Base-by-base conservation (phyloP, 2,329 filamentous ascomycete genomes). In the Penicillium thymicola region DNA sequence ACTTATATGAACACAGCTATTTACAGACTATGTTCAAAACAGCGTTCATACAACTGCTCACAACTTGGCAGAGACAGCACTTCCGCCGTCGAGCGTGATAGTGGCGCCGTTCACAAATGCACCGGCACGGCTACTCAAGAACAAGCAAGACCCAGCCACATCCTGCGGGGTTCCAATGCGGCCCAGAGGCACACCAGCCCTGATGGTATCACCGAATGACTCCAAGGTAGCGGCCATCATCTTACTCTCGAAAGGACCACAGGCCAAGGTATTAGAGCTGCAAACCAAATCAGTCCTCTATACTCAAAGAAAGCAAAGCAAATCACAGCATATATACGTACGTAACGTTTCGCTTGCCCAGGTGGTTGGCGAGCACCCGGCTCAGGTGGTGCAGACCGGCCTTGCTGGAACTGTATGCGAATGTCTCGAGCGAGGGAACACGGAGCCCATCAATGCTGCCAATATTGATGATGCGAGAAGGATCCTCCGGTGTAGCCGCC, bases 141-240 rank as follows among this genome's bases (percentile, higher is more conserved):
- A 92, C 54, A 92, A 73, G 69, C 88, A 89, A 11, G 87, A 81
- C 0, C 88, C 88, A 0, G 87, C 88, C 4, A 89, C 85, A 70
- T 92, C 89, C 68, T 86, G 75, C 0, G 86, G 82, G 18, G 75
- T 81, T 0, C 89, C 89, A 64, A 90, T 88, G 32, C 89, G 76
- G 0, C 83, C 81, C 62, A 90, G 67, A 10, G 89, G 89, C 58
- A 88, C 85, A 4, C 85, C 80, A 0, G 72, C 75, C 42, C 78
- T 74, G 21, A 85, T 73, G 2, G 73, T 72, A 40, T 82, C 79
- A 49, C 75, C 74, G 53, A 76, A 81, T 52, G 78, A 76, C 32
- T 79, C 69, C 44, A 85, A 70, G 0, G 80, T 81, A 32, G 78
- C 81, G n/a, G 74, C 76, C 60, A 81, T 82, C 80, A 82, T 82